Conservation (phyloP, 2,329 filamentous ascomycete genomes). For the Fusarium chlamydosporum region DNA sequence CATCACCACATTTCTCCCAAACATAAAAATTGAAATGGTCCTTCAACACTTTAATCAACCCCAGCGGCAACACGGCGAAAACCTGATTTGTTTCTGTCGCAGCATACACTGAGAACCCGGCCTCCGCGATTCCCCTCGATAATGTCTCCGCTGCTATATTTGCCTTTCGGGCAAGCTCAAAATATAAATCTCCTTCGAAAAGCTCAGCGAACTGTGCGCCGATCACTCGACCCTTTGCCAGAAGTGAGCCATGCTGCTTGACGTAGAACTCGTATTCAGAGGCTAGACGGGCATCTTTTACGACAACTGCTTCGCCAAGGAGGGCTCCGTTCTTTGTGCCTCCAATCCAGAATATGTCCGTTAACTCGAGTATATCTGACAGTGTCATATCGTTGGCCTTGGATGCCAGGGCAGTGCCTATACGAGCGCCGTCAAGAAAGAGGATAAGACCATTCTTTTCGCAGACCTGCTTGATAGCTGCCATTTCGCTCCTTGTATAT, state of each 20-base stretch:
- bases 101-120: slow-evolving; percentile 60
- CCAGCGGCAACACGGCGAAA: slow-evolving; percentile 61
- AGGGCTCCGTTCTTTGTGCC: slow-evolving; percentile 67
- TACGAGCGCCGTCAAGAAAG: slow-evolving; percentile 64
- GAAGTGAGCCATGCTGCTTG: slow-evolving; percentile 65
- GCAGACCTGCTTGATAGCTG: slow-evolving; percentile 60
- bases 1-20: slow-evolving; percentile 61
- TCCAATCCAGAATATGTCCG: slow-evolving; percentile 69
- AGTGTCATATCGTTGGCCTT: slow-evolving; percentile 60
- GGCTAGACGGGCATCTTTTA: slow-evolving; percentile 59
- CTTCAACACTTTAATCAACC: slow-evolving; percentile 58
- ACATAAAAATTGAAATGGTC: slow-evolving; percentile 63
- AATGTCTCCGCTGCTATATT: slow-evolving; percentile 62
- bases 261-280: slow-evolving; percentile 65
- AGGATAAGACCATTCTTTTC: slow-evolving; percentile 59
- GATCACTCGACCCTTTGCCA: slow-evolving; percentile 65
- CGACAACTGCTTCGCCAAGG: slow-evolving; percentile 65
- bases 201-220: slow-evolving; percentile 66
- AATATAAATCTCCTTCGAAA: slow-evolving; percentile 62
- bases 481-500: slow-evolving; percentile 61
- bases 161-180: slow-evolving; percentile 61
- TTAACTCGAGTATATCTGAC: slow-evolving; percentile 61
- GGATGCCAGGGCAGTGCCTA: slow-evolving; percentile 61
- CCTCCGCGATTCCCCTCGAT: slow-evolving; percentile 58
- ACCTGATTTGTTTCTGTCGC: slow-evolving; percentile 67